phyloP scores from a whole-genome alignment of 345 rosid genomes.

The Aethionema arabicum region DNA sequence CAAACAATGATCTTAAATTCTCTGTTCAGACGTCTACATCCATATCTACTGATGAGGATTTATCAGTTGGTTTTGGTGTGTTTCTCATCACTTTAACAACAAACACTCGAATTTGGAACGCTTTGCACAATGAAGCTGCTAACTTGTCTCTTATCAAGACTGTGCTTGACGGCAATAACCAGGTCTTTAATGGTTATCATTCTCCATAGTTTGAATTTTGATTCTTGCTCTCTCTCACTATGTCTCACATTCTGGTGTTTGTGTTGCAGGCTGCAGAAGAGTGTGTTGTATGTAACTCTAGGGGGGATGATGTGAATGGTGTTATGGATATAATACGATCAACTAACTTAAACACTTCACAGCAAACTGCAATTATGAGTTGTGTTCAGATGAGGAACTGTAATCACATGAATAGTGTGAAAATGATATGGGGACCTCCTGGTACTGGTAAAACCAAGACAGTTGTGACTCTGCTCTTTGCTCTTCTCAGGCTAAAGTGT shows the following conservation, averaged over 20 bases:
- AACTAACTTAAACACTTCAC: constrained; percentile 34
- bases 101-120: constrained; percentile 44
- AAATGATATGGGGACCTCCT: constrained; percentile 56
- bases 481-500: constrained; percentile 38
- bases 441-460: constrained; percentile 56
- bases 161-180: constrained; percentile 27
- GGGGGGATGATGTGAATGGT: not conserved
- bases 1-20: not conserved
- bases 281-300: constrained; percentile 10
- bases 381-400: constrained; percentile 26
- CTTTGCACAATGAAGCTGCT: constrained; percentile 30
- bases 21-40: constrained; percentile 32
- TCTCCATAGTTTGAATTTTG: too few relatives aligned
- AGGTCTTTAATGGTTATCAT: too few relatives aligned
- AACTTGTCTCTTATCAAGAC: constrained; percentile 27
- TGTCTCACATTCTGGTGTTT: not conserved
- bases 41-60: not conserved
- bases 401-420: constrained; percentile 29
- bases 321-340: constrained; percentile 25
- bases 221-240: too few relatives aligned
- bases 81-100: constrained; percentile 39
- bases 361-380: constrained; percentile 33
- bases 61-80: constrained; percentile 21
- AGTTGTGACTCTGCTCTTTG: constrained; percentile 27
- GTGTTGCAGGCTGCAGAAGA: constrained; percentile 19